Evolutionary conservation across 192 early-diverging fungal species (phyloP).

Genomic region (Jimgerdemannia lactiflua): DNA sequence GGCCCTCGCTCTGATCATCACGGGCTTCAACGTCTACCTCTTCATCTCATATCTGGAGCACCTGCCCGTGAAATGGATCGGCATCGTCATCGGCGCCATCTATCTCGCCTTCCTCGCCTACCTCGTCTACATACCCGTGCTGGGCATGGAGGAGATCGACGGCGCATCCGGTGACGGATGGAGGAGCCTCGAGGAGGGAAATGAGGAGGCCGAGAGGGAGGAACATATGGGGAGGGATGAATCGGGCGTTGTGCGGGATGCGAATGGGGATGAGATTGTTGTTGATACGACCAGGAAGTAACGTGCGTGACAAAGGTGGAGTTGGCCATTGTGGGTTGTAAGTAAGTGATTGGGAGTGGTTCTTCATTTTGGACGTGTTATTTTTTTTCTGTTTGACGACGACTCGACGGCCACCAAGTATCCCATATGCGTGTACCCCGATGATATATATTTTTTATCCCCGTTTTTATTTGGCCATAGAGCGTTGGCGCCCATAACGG

Average conservation of each 20-base stretch:
- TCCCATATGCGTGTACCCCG: no score
- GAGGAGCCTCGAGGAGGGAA: background rate
- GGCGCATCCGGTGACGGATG: background rate
- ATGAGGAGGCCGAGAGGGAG: background rate
- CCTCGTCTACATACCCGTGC: background rate
- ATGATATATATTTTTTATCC: no score
- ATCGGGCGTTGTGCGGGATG: background rate
- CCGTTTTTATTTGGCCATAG: no score
- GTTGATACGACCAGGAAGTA: background rate
- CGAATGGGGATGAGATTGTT: background rate
- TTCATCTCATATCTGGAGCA: conserved; percentile 32
- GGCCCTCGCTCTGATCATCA: conserved; percentile 45
- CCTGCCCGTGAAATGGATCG: conserved; percentile 14
- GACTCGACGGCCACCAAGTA: no score
- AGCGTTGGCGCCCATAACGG: no score
- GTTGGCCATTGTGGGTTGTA: no score
- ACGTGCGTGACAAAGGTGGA: background rate
- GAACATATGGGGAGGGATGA: background rate
- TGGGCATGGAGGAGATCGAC: background rate
- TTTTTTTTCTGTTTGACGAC: no score
- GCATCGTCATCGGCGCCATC: conserved; percentile 8
- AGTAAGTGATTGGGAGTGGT: no score
- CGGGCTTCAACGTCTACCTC: conserved; percentile 54
- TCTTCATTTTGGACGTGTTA: no score
- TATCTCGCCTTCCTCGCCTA: conserved; percentile 23